Evolutionary conservation across 768 basidiomycete species (phyloP).

Genomic region (Glaciozyma antarctica): DNA sequence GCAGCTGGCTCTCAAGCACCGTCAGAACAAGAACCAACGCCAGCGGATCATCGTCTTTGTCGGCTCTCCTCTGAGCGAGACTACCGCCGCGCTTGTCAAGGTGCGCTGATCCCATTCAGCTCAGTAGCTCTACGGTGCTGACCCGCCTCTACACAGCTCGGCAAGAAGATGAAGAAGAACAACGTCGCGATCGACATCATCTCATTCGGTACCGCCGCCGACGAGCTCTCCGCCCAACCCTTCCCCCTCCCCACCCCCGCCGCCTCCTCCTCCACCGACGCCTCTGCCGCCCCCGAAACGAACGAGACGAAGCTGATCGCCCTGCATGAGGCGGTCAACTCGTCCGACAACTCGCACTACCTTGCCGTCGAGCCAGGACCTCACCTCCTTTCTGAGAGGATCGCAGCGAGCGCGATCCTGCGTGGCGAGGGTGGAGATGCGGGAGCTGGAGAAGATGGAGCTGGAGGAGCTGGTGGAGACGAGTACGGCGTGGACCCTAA

Average conservation of each 20-base stretch:
- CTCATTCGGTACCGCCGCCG: slow-evolving; percentile 66
- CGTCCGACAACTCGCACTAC: slow-evolving; percentile 79
- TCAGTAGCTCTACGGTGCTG: not conserved
- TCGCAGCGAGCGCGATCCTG: slow-evolving; percentile 72
- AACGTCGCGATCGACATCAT: slow-evolving; percentile 92
- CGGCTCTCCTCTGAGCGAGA: slow-evolving; percentile 71
- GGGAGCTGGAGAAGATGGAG: slow-evolving; percentile 45
- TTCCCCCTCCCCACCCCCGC: slow-evolving; percentile 83
- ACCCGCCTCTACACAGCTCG: slow-evolving; percentile 60
- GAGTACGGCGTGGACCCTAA: slow-evolving; percentile 92
- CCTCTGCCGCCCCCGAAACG: slow-evolving; percentile 42
- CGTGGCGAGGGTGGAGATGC: slow-evolving; percentile 47
- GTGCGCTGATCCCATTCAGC: not conserved
- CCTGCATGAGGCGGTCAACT: slow-evolving; percentile 73
- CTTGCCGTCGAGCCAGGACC: slow-evolving; percentile 67
- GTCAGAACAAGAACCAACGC: slow-evolving; percentile 95
- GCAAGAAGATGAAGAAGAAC: slow-evolving; percentile 98
- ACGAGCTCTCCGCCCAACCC: slow-evolving; percentile 44
- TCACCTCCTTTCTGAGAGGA: slow-evolving; percentile 60
- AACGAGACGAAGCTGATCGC: slow-evolving; percentile 59
- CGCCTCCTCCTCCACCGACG: slow-evolving; percentile 51
- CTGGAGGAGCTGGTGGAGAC: slow-evolving; percentile 45
- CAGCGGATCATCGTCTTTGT: slow-evolving; percentile 93
- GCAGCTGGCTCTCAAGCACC: slow-evolving; percentile 80
- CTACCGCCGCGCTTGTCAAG: slow-evolving; percentile 51